Conservation (phyloP, 2,329 filamentous ascomycete genomes). For the Monilinia aucupariae region DNA sequence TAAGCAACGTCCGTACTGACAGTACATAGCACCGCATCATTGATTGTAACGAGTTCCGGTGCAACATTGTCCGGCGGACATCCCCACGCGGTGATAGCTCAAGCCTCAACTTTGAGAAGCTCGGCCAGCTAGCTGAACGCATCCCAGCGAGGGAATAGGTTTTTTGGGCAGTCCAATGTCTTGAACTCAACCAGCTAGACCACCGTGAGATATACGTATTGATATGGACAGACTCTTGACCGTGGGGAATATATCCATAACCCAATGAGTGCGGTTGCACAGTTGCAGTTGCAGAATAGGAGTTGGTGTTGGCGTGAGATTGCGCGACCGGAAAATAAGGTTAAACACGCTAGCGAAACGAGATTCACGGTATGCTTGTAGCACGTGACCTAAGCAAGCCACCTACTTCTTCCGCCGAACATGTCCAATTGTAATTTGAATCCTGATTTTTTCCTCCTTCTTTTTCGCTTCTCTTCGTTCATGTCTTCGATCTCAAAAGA, state of each 20-base stretch:
- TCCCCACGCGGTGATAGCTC: conserved; percentile 12
- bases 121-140: conserved; percentile 7
- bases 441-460: neutral
- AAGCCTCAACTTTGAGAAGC: neutral
- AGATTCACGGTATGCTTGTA: neutral
- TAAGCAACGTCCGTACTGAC: conserved; percentile 18
- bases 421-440: neutral
- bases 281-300: neutral
- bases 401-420: neutral
- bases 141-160: neutral
- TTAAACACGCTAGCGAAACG: conserved; percentile 5
- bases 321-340: conserved; percentile 5
- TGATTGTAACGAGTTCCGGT: conserved; percentile 16
- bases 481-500: neutral
- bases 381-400: neutral
- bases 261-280: neutral
- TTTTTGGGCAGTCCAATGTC: conserved; percentile 5
- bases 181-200: conserved; percentile 14
- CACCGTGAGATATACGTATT: neutral
- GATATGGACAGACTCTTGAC: neutral
- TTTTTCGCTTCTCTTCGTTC: neutral
- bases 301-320: conserved; percentile 2
- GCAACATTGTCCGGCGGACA: conserved; percentile 18
- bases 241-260: neutral
- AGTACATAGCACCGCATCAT: conserved; percentile 14